phyloP scores from a whole-genome alignment of 2,329 filamentous ascomycete genomes.

The Clarireedia monteithiana region DNA sequence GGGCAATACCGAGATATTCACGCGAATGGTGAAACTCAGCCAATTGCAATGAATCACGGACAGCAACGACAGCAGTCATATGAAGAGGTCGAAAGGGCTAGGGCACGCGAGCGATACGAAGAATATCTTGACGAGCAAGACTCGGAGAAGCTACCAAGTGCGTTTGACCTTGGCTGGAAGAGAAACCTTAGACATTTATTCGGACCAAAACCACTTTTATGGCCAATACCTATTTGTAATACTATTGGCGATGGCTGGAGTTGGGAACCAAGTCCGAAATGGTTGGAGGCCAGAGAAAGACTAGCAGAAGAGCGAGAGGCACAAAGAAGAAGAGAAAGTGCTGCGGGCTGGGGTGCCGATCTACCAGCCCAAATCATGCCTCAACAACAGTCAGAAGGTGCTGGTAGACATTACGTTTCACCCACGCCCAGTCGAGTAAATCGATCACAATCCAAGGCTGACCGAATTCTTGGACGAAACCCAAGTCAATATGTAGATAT shows the following conservation, averaged over 20 bases:
- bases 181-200: slow-evolving; percentile 77
- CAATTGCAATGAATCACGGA: slow-evolving; percentile 14
- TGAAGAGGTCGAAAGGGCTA: slow-evolving; percentile 49
- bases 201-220: slow-evolving; percentile 63
- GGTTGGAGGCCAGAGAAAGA: slow-evolving; percentile 62
- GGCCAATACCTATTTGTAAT: slow-evolving; percentile 74
- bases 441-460: slow-evolving; percentile 28
- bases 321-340: slow-evolving; percentile 55
- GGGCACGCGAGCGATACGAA: slow-evolving; percentile 62
- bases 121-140: slow-evolving; percentile 87
- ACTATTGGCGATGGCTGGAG: slow-evolving; percentile 89
- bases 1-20: slow-evolving; percentile 65
- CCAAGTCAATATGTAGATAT: slow-evolving; percentile 24
- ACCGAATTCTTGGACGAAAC: slow-evolving; percentile 29
- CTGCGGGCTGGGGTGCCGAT: slow-evolving; percentile 55
- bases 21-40: slow-evolving; percentile 10
- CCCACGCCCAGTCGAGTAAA: slow-evolving; percentile 13
- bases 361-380: slow-evolving; percentile 14
- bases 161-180: slow-evolving; percentile 82
- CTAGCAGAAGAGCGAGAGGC: slow-evolving; percentile 50
- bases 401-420: slow-evolving; percentile 26
- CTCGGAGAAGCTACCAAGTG: slow-evolving; percentile 79
- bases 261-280: slow-evolving; percentile 80
- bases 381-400: slow-evolving; percentile 15
- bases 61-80: slow-evolving; percentile 30